phyloP scores from a whole-genome alignment of 2,329 filamentous ascomycete species.

The Cadophora malorum region DNA sequence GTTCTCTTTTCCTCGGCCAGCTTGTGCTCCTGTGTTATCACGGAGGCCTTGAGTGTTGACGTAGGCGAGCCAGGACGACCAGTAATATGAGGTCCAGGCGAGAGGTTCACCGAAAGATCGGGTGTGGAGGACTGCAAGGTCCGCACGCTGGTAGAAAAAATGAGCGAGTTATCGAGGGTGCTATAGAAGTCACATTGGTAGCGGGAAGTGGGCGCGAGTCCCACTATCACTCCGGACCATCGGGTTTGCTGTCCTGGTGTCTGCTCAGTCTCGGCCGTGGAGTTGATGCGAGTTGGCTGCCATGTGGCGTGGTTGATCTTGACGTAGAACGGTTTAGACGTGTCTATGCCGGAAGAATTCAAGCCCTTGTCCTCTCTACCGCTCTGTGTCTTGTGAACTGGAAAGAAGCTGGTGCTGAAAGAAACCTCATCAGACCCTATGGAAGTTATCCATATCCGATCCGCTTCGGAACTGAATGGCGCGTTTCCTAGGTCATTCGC shows the following conservation, averaged over 20 bases:
- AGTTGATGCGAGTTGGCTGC: slow-evolving; percentile 76
- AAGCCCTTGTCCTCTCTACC: slow-evolving; percentile 46
- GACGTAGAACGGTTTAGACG: slow-evolving; percentile 78
- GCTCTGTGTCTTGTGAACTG: slow-evolving; percentile 47
- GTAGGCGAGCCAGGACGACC: slow-evolving; percentile 77
- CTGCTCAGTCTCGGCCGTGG: slow-evolving; percentile 49
- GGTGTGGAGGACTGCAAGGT: slow-evolving; percentile 40
- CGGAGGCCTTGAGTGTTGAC: slow-evolving; percentile 78
- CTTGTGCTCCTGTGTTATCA: slow-evolving; percentile 73
- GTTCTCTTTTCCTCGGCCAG: slow-evolving; percentile 72
- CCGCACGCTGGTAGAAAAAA: slow-evolving; percentile 74
- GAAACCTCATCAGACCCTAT: slow-evolving; percentile 79
- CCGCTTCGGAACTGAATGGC: slow-evolving; percentile 71
- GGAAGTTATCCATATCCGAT: slow-evolving; percentile 82
- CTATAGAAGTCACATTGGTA: slow-evolving; percentile 82
- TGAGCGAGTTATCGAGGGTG: slow-evolving; percentile 66
- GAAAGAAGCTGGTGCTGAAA: slow-evolving; percentile 75
- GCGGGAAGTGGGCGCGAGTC: slow-evolving; percentile 72
- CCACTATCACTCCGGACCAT: slow-evolving; percentile 76
- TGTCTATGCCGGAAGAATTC: slow-evolving; percentile 60
- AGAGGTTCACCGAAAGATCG: slow-evolving; percentile 43
- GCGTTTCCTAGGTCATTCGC: slow-evolving; percentile 79
- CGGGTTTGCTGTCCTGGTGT: slow-evolving; percentile 54
- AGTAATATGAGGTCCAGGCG: slow-evolving; percentile 59
- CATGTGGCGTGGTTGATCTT: slow-evolving; percentile 80